phyloP scores from a whole-genome alignment of 1,284 basidiomycete species.

The Taiwanofungus camphoratus region DNA sequence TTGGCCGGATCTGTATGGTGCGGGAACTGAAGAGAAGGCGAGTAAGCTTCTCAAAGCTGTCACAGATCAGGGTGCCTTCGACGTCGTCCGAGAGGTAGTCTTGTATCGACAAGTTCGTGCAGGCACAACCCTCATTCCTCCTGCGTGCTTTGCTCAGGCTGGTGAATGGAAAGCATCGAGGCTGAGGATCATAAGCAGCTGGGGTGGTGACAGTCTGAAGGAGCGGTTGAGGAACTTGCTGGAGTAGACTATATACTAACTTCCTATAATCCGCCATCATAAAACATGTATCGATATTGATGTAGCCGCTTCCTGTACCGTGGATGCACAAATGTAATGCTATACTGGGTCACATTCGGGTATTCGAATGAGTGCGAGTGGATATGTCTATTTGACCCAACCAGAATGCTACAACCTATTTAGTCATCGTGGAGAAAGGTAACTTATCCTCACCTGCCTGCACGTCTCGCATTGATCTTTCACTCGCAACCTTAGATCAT shows the following conservation, averaged over 20 bases:
- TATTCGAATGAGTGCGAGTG: too few species aligned
- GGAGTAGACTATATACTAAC: slow-evolving; percentile 1
- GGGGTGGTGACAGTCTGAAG: slow-evolving; percentile 13
- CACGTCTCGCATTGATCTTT: too few species aligned
- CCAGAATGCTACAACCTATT: too few species aligned
- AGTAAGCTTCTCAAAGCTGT: slow-evolving; percentile 48
- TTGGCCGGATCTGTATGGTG: slow-evolving; percentile 56
- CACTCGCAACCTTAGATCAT: too few species aligned
- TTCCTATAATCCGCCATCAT: too few species aligned
- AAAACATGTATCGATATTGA: too few species aligned
- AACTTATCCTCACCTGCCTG: too few species aligned
- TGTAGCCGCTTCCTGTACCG: too few species aligned
- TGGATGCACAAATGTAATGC: too few species aligned
- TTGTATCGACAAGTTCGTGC: slow-evolving; percentile 40
- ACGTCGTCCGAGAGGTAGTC: slow-evolving; percentile 48
- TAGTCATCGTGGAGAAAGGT: too few species aligned
- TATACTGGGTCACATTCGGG: too few species aligned
- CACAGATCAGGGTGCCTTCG: slow-evolving; percentile 41
- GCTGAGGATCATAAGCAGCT: slow-evolving; percentile 20
- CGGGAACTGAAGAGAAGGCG: slow-evolving; percentile 36
- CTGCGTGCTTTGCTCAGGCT: slow-evolving; percentile 32
- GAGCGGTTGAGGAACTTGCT: slow-evolving; percentile 23
- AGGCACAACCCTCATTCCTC: slow-evolving; percentile 30
- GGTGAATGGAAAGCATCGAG: slow-evolving; percentile 22
- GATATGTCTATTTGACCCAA: too few species aligned